Base-by-base conservation (phyloP, 2,329 filamentous ascomycete genomes). In the Colletotrichum tanaceti region DNA sequence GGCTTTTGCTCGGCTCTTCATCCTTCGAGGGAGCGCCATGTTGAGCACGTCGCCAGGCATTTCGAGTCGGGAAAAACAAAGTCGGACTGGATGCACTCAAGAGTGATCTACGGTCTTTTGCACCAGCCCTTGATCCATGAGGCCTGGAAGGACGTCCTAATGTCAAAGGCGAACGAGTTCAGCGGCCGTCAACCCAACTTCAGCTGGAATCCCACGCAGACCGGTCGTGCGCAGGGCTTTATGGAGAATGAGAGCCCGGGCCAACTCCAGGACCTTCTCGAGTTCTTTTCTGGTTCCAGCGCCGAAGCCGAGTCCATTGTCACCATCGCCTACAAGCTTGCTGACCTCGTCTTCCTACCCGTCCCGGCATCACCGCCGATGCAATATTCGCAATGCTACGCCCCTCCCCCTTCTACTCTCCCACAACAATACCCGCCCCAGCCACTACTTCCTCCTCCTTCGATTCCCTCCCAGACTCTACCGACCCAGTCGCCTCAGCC, bases 11-110 rank as follows among this genome's bases (percentile, higher is more conserved):
- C 86, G 4, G 86, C 85, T 18, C 82, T 91, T 49, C 84, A 90
- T 66, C 84, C 87, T 18, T 87, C 88, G 14, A 87, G 88, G 71
- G 89, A 91, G 74, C 87, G 89, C 63, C 87, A 90, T 73, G 89
- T 90, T 70, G 88, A 91, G 74, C 89, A 91, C 72, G 88, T 91
- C 41, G 89, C 89, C 22, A 81, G 84, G n/a, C 89, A 91, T 73
- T 91, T 90, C 73, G 89, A 91, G 75, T 81, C 82, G 20, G 86
- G 87, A 58, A 84, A 88, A 77, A 88, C 87, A 70, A 89, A 89
- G 73, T 81, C 82, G 22, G 89, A 91, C 72, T 91, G 89, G 89
- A 87, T 89, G 80, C 89, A 91, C 74, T 90, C 88, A 2, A 88
- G 89, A 53, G 89, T 91, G 67, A 86, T 91, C 57, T 89, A 90